Conservation (phyloP, 2,329 filamentous ascomycete genomes). For the Colletotrichum liriopes region DNA sequence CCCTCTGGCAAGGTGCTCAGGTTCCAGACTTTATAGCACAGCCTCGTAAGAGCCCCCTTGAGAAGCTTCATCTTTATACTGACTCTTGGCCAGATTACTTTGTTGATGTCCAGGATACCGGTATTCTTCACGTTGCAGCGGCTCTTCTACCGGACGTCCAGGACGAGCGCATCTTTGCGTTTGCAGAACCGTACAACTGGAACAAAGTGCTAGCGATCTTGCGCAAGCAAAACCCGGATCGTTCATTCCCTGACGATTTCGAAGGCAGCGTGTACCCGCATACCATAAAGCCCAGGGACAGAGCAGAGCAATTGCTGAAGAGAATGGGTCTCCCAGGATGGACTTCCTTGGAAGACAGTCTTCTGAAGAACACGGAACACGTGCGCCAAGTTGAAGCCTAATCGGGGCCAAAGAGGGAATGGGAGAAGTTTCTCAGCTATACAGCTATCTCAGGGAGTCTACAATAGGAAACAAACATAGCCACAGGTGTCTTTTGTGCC, state of each 20-base stretch:
- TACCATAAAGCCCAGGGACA: background rate
- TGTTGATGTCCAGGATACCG: conserved; percentile 64
- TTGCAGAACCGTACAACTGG: conserved; percentile 63
- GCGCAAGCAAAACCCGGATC: conserved; percentile 41
- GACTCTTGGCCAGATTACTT: conserved; percentile 61
- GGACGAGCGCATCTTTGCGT: conserved; percentile 69
- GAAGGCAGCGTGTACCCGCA: conserved; percentile 23
- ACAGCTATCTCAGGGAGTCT: background rate
- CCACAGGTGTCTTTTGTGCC: background rate
- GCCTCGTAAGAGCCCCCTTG: conserved; percentile 45
- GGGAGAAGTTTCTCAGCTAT: too few relatives aligned
- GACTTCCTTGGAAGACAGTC: background rate
- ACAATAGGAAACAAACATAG: background rate
- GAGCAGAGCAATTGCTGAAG: conserved; percentile 1
- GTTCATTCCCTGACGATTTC: conserved; percentile 46
- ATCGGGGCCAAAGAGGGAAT: too few relatives aligned
- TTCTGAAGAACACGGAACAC: background rate
- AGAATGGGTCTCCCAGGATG: background rate
- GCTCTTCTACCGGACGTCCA: conserved; percentile 62
- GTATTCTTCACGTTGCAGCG: conserved; percentile 67
- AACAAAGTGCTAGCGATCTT: conserved; percentile 56
- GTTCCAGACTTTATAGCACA: background rate
- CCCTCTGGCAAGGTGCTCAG: conserved; percentile 45
- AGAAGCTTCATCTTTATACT: conserved; percentile 46
- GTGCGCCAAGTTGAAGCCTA: background rate